phyloP scores from a whole-genome alignment of 257 asterid genomes.

The Vinca minor region DNA sequence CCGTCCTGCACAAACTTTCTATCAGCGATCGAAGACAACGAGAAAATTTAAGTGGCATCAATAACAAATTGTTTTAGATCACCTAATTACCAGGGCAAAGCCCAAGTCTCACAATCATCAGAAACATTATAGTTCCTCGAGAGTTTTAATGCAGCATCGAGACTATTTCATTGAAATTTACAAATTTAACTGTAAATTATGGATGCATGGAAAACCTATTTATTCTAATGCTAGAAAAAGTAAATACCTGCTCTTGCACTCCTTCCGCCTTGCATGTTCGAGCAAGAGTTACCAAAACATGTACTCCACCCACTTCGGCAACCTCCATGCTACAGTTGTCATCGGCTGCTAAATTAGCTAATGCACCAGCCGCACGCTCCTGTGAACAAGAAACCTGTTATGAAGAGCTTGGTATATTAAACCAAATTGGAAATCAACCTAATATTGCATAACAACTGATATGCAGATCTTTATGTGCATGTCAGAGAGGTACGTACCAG shows the following conservation, averaged over 20 bases:
- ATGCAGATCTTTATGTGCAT: conserved; percentile 9
- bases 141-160: background rate
- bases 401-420: background rate
- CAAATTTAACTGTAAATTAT: background rate
- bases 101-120: background rate
- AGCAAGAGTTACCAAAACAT: conserved; percentile 65
- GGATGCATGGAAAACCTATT: background rate
- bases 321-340: conserved; percentile 85
- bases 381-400: conserved; percentile 18
- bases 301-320: conserved; percentile 66
- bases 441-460: conserved; percentile 3
- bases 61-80: background rate
- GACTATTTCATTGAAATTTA: too few species aligned
- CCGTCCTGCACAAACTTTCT: background rate
- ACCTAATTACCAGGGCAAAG: background rate
- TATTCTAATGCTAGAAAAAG: conserved; percentile 7
- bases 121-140: background rate
- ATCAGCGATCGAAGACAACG: background rate
- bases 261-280: conserved; percentile 69
- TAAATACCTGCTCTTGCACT: conserved; percentile 80
- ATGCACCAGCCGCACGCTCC: conserved; percentile 94
- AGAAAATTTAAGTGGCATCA: background rate
- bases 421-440: conserved; percentile 1
- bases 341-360: conserved; percentile 93
- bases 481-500: conserved; percentile 43